phyloP scores from a whole-genome alignment of 768 basidiomycete genomes.

The Infundibulicybe gibba region DNA sequence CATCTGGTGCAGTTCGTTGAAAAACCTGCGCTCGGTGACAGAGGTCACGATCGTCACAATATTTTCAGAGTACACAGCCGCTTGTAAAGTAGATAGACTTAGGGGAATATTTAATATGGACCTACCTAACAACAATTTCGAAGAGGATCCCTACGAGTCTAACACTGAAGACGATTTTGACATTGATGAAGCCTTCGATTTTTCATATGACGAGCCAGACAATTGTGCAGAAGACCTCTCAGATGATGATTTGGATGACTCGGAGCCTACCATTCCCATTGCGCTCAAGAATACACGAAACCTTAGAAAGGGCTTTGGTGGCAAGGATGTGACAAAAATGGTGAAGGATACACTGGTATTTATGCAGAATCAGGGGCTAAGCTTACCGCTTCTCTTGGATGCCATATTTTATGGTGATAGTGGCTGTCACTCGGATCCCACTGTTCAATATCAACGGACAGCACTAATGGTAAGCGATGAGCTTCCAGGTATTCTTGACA shows the following conservation, averaged over 20 bases:
- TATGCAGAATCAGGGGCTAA: conserved; percentile 4
- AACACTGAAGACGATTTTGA: no score
- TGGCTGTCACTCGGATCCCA: conserved; percentile 6
- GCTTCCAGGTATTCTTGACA: conserved; percentile 13
- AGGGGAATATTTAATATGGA: no score
- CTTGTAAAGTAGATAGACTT: no score
- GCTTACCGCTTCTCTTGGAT: conserved; percentile 12
- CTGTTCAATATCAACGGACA: conserved; percentile 8
- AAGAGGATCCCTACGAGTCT: no score
- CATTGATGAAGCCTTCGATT: no score
- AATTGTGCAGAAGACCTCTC: neutral
- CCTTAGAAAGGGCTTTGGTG: neutral
- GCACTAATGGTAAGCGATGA: conserved; percentile 12
- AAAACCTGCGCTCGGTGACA: no score
- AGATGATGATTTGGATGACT: no score
- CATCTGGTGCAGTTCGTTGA: no score
- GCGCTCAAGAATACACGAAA: neutral
- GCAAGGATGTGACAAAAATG: neutral
- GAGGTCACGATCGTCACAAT: no score
- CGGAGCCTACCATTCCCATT: conserved; percentile 1
- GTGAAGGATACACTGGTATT: neutral
- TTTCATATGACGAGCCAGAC: no score
- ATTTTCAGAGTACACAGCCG: no score
- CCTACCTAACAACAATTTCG: no score
- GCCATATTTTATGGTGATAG: conserved; percentile 16